These are phyloP conservation scores for Zygosaccharomyces sapae DNA, from an alignment of 1,139 yeast species.

Conservation along the genomic window DNA sequence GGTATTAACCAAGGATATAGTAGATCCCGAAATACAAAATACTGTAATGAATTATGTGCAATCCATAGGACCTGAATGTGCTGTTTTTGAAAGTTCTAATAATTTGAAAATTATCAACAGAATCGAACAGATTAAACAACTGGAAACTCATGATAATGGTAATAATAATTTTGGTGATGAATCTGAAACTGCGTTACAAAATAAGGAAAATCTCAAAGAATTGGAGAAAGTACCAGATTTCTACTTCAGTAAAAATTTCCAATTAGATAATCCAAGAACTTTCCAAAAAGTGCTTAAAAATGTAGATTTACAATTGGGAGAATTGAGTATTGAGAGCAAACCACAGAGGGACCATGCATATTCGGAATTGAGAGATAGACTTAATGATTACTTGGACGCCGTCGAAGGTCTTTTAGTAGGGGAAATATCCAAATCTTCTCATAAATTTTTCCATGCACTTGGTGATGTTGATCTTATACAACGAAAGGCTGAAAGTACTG, in stretches of 20 bases:
- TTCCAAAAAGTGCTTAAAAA: constrained; percentile 61
- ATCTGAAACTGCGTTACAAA: constrained; percentile 15
- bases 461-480: constrained; percentile 66
- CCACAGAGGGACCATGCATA: constrained; percentile 31
- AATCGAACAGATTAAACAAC: constrained; percentile 38
- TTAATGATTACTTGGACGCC: constrained; percentile 77
- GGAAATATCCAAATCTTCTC: constrained; percentile 81
- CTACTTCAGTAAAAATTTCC: constrained; percentile 63
- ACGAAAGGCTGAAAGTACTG: constrained; percentile 50
- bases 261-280: constrained; percentile 82
- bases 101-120: constrained; percentile 38
- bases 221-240: constrained; percentile 52
- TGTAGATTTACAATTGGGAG: constrained; percentile 30
- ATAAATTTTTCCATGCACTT: constrained; percentile 77
- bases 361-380: constrained; percentile 66
- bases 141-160: constrained; percentile 24
- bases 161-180: constrained; percentile 40
- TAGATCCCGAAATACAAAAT: constrained; percentile 47
- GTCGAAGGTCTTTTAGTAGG: constrained; percentile 76
- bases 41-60: constrained; percentile 49
- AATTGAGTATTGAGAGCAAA: constrained; percentile 27
- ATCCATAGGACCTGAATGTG: constrained; percentile 51
- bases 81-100: constrained; percentile 42
- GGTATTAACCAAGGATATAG: constrained; percentile 54
- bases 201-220: constrained; percentile 23